Conservation (phyloP, 164 flowering plant genomes). For the Chimonanthus praecox region DNA sequence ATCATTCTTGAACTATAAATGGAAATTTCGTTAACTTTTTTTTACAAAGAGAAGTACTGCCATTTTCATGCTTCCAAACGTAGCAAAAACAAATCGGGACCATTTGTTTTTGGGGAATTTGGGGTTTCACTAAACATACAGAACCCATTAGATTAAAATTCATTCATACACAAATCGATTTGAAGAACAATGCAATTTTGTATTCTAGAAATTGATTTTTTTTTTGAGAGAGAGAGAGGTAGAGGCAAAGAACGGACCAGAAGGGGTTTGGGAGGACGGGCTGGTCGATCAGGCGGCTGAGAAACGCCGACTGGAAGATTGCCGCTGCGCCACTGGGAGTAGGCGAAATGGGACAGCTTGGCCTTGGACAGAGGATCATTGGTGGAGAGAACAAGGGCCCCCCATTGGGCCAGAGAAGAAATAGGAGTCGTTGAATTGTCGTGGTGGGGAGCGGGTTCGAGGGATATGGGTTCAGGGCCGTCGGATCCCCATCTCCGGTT, state of each 20-base stretch:
- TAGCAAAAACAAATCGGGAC: too few relatives aligned
- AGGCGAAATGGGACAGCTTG: conserved; percentile 71
- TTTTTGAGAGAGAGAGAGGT: too few relatives aligned
- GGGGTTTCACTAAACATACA: too few relatives aligned
- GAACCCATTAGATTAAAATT: too few relatives aligned
- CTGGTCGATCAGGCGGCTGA: conserved; percentile 57
- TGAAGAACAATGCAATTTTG: too few relatives aligned
- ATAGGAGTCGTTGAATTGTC: conserved; percentile 19
- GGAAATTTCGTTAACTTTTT: too few relatives aligned
- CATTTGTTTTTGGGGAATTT: too few relatives aligned
- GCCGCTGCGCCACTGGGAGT: conserved; percentile 45
- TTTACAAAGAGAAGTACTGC: too few relatives aligned
- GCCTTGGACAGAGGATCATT: conserved; percentile 71
- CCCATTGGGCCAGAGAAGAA: conserved; percentile 77
- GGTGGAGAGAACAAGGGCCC: conserved; percentile 75
- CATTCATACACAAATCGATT: too few relatives aligned
- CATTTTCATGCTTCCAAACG: too few relatives aligned
- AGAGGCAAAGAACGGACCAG: conserved; percentile 38
- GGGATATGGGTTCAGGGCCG: conserved; percentile 39
- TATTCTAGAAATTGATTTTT: too few relatives aligned
- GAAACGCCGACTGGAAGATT: conserved; percentile 56
- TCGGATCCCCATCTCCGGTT: conserved; percentile 64
- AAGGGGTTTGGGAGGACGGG: conserved; percentile 66
- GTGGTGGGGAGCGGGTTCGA: background rate
- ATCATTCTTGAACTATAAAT: too few relatives aligned